Base-by-base conservation (phyloP, 2,329 filamentous ascomycete species). In the Venturia aucupariae region DNA sequence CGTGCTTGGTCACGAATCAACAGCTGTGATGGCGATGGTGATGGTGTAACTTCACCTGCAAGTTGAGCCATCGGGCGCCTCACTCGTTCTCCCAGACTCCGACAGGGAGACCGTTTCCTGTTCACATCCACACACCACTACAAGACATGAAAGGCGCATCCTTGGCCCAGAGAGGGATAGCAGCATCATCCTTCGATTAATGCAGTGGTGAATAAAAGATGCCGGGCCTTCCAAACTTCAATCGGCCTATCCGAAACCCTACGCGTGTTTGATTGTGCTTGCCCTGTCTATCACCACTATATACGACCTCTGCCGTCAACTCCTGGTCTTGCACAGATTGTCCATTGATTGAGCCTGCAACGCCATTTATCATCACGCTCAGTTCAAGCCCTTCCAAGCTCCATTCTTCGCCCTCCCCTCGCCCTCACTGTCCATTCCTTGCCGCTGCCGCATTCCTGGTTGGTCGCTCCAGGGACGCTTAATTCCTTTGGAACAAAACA, bases 401-500 rank as follows among this genome's bases (percentile, higher is more conserved):
- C 22, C 46, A 22, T 35, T 22, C 51, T 35, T 35, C 51, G n/a
- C 27, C 27, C 19, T 57, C 8, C 51, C 10, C 51, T 32, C 27
- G 13, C 3, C 17, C 27, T 38, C 19, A 11, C 3, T 13, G 15
- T 35, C 30, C 35, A 15, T 35, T n/a, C 30, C 51, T 57, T 57
- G 15, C 27, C 17, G 3, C 7, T 57, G 35, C 11, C 27, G 30
- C 46, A 22, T 24, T 57, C 19, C 51, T 57, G 51, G 51, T 57
- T 57, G 51, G 51, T 22, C 51, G 19, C 19, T 19, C 5, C 17
- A 57, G 15, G 30, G 22, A 57, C 51, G 27, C 27, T n/a, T 19
- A 57, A 57, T 57, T 57, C 51, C 30, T 57, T n/a, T 57, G 51
- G 51, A 57, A 57, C 51, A n/a, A 24, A 27, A 35, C 30, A 22